Evolutionary conservation across 2,329 filamentous ascomycete species (phyloP).

Genomic region (Zelopaecilomyces penicillatus): DNA sequence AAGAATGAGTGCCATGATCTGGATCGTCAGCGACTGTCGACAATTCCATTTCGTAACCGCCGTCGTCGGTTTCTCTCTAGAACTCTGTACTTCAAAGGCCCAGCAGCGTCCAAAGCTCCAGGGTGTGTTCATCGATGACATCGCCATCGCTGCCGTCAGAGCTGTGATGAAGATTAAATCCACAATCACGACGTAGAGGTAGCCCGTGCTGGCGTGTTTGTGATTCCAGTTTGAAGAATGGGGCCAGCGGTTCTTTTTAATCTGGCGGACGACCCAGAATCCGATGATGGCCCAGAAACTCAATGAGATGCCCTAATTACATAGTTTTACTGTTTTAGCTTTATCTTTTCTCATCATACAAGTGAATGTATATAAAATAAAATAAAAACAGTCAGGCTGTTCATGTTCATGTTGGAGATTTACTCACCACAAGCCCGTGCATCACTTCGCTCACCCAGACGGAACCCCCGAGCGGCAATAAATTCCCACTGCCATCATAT

Average conservation of each 20-base stretch:
- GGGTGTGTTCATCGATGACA: not conserved
- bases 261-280: not conserved
- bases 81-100: too few relatives aligned
- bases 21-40: not conserved
- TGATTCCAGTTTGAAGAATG: not conserved
- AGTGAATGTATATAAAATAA: too few relatives aligned
- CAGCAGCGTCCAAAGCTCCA: not conserved
- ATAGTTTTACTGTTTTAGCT: too few relatives aligned
- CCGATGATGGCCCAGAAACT: not conserved
- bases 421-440: conserved; percentile 3
- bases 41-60: not conserved
- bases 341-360: too few relatives aligned
- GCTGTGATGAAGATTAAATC: conserved; percentile 3
- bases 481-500: not conserved
- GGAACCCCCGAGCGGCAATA: not conserved
- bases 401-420: not conserved
- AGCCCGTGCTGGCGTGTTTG: not conserved
- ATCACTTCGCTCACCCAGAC: conserved; percentile 5
- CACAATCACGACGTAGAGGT: conserved; percentile 6
- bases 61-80: too few relatives aligned
- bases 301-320: conserved; percentile 4
- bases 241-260: too few relatives aligned
- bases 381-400: too few relatives aligned
- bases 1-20: not conserved
- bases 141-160: not conserved